Base-by-base conservation (phyloP, 2,329 filamentous ascomycete genomes). In the Paracorniculantispora psalliotae region DNA sequence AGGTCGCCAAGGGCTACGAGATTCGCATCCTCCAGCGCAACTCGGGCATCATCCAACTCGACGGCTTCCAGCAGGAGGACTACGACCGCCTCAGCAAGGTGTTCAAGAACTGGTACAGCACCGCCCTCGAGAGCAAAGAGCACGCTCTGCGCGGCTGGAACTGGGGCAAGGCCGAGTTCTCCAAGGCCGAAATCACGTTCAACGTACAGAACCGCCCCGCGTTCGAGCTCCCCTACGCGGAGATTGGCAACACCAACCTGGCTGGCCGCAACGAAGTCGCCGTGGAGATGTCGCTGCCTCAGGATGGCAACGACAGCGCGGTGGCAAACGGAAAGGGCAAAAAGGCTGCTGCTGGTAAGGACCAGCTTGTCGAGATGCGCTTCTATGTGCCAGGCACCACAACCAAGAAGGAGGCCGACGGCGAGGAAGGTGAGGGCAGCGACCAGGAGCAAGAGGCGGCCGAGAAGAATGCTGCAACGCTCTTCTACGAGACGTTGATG, bases 401-500 rank as follows among this genome's bases (percentile, higher is more conserved):
- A 2, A 90, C 90, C 19, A 90, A 91, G 71, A 89, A 89, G 68
- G 88, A 89, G 70, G 68, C 72, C 17, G 75, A 76, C 59, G 89
- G 89, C 56, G 89, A 88, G 52, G 89, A 91, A 48, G 57, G 33
- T 43, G 50, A 59, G 15, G 89, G 87, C 25, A 88, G 84, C 64
- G 83, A 83, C 59, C 82, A 81, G 70, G 73, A 64, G 35, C 82
- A 80, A 56, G 86, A 88, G 64, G 89, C n/a, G n/a, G n/a, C 94
- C 71, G 92, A 97, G 77, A 92, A 96, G 76, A 97, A 96, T 68
- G 94, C 94, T 2, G 94, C 94, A 21, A 94, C 90, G 61, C 80
- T 97, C n/a, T 99, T 99, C 76, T 99, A 99, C 71, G 93, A 99
- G 72, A 96, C 91, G 0, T 82, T 99, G 33, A 96, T 97, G 78